phyloP scores from a whole-genome alignment of 2,329 filamentous ascomycete genomes.

The Falciphora oryzae region DNA sequence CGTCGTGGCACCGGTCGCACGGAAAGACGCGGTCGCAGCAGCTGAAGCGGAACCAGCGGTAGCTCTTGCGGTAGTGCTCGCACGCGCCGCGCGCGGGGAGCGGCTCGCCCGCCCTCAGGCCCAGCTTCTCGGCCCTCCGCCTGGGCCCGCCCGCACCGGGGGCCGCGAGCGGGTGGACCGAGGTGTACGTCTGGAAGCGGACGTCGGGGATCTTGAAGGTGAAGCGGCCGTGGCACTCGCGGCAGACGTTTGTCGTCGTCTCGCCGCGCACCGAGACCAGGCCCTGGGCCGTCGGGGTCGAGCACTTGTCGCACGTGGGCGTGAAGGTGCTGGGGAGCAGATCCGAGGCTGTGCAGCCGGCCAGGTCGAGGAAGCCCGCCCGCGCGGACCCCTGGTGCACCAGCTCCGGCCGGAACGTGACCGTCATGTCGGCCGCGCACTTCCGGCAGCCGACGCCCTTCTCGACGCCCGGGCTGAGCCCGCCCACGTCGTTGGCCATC shows the following conservation, averaged over 20 bases:
- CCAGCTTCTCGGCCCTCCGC: constrained; percentile 46
- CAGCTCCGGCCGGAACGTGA: constrained; percentile 59
- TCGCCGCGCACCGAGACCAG: constrained; percentile 70
- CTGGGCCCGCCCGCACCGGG: constrained; percentile 31
- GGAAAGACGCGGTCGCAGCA: constrained; percentile 54
- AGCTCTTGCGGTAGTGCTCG: constrained; percentile 52
- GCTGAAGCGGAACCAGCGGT: constrained; percentile 60
- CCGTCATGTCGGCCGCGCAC: constrained; percentile 46
- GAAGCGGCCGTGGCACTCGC: constrained; percentile 75
- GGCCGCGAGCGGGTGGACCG: constrained; percentile 34
- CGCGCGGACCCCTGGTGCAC: constrained; percentile 69
- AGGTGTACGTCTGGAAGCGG: constrained; percentile 68
- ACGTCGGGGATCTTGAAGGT: constrained; percentile 73
- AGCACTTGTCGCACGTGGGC: constrained; percentile 73
- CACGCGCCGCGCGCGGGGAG: constrained; percentile 50
- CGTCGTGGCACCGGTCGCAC: constrained; percentile 74
- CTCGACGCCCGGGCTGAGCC: constrained; percentile 41
- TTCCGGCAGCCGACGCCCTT: constrained; percentile 53
- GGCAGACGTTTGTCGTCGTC: constrained; percentile 66
- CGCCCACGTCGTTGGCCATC: constrained; percentile 62
- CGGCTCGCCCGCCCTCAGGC: constrained; percentile 50
- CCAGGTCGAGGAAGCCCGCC: constrained; percentile 72
- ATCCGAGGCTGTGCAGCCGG: constrained; percentile 68
- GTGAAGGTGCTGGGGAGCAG: constrained; percentile 75
- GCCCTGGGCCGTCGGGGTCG: constrained; percentile 58